phyloP scores from a whole-genome alignment of 2,329 filamentous ascomycete genomes.

The Alternaria brassicicola region DNA sequence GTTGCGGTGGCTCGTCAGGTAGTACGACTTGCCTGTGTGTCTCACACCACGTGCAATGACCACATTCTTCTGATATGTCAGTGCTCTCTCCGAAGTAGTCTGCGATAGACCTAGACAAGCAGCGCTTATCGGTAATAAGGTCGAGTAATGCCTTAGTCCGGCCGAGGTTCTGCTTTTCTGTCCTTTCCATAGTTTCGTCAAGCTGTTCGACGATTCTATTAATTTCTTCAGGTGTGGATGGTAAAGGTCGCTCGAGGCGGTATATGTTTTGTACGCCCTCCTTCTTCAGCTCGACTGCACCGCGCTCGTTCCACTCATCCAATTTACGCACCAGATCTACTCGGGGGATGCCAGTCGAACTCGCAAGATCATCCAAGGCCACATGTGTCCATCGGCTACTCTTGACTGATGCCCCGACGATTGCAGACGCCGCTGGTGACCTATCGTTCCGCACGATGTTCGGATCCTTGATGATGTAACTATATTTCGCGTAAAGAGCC shows the following conservation, averaged over 20 bases:
- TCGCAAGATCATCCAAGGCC: slow-evolving; percentile 55
- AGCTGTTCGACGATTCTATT: slow-evolving; percentile 56
- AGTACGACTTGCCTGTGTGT: slow-evolving; percentile 44
- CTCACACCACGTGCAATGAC: slow-evolving; percentile 60
- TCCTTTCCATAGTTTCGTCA: slow-evolving; percentile 57
- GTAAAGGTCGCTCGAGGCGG: slow-evolving; percentile 57
- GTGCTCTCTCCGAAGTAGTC: slow-evolving; percentile 64
- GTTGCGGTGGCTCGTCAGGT: slow-evolving; percentile 48
- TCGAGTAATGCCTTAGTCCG: slow-evolving; percentile 59
- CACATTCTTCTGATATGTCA: slow-evolving; percentile 55
- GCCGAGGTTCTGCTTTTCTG: slow-evolving; percentile 61
- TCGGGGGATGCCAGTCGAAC: slow-evolving; percentile 47
- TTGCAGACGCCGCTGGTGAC: slow-evolving; percentile 53
- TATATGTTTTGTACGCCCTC: slow-evolving; percentile 62
- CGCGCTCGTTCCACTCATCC: slow-evolving; percentile 59
- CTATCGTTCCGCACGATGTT: slow-evolving; percentile 45
- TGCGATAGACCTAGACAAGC: slow-evolving; percentile 61
- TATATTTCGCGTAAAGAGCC: slow-evolving; percentile 63
- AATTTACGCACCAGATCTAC: slow-evolving; percentile 61
- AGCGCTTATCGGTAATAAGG: slow-evolving; percentile 60
- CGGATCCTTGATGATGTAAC: slow-evolving; percentile 51
- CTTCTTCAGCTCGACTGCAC: slow-evolving; percentile 58
- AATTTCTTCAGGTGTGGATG: slow-evolving; percentile 52
- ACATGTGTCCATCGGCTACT: slow-evolving; percentile 54
- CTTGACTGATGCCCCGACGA: slow-evolving; percentile 52